Conservation (phyloP, 1,284 basidiomycete genomes). For the Trichosporon ovoides region DNA sequence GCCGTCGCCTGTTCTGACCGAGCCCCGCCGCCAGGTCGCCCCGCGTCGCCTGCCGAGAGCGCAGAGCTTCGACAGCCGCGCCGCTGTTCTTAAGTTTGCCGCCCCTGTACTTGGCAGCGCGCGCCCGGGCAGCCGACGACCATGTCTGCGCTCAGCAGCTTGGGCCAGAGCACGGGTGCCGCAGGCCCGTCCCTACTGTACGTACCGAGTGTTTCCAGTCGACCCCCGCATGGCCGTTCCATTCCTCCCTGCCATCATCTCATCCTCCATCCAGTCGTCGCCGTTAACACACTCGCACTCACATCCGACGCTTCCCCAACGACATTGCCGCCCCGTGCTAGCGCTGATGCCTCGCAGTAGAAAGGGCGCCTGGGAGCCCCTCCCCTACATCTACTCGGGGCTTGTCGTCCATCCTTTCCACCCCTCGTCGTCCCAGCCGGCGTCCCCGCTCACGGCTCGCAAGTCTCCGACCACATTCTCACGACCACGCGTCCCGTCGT, state of each 20-base stretch:
- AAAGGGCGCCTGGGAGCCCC: slow-evolving; percentile 38
- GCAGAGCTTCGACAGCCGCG: background rate
- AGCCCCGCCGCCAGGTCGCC: background rate
- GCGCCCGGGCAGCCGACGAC: background rate
- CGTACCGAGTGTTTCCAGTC: background rate
- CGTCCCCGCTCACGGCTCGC: slow-evolving; percentile 13
- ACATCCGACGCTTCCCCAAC: background rate
- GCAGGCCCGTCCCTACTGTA: slow-evolving; percentile 1
- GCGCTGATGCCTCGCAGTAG: slow-evolving; percentile 11
- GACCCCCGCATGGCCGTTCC: background rate
- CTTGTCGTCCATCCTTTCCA: slow-evolving; percentile 41
- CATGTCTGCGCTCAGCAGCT: slow-evolving; percentile 4
- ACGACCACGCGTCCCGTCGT: slow-evolving; percentile 25
- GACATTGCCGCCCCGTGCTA: background rate
- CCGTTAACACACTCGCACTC: background rate
- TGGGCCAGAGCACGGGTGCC: background rate
- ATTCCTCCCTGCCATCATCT: slow-evolving; percentile 3
- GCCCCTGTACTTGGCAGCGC: background rate
- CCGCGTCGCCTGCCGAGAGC: background rate
- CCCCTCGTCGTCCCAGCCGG: slow-evolving; percentile 28
- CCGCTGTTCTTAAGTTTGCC: background rate
- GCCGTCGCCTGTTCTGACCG: too few species aligned
- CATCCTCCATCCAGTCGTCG: background rate
- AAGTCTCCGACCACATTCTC: slow-evolving; percentile 23
- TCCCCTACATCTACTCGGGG: slow-evolving; percentile 44